Evolutionary conservation across 2,329 filamentous ascomycete species (phyloP).

Genomic region (Pseudodiploospora longispora): DNA sequence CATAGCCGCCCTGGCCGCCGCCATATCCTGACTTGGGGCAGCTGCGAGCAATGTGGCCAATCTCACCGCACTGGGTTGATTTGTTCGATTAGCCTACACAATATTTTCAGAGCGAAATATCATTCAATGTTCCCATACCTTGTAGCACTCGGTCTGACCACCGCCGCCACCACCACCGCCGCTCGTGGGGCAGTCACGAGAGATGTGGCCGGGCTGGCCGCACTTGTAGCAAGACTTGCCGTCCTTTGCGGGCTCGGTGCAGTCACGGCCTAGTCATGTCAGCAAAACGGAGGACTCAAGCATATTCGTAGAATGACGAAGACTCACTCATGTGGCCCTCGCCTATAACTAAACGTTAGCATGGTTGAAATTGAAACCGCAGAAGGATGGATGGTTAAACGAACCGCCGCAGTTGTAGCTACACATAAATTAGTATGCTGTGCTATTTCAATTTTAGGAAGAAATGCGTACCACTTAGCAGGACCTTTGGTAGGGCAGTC

Average conservation of each 20-base stretch:
- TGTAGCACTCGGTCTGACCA: constrained; percentile 72
- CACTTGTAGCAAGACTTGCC: constrained; percentile 71
- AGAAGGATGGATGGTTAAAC: constrained; percentile 20
- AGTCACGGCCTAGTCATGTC: constrained; percentile 66
- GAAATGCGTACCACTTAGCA: constrained; percentile 62
- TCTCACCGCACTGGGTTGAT: constrained; percentile 66
- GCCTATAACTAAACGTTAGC: constrained; percentile 27
- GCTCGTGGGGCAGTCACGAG: constrained; percentile 68
- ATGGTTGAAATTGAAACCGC: constrained; percentile 2
- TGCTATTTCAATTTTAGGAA: neutral
- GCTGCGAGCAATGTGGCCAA: constrained; percentile 92
- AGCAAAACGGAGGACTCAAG: constrained; percentile 2
- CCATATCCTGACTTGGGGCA: constrained; percentile 60
- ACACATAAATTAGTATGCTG: constrained; percentile 14
- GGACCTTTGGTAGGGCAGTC: constrained; percentile 80
- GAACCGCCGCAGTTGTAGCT: constrained; percentile 78
- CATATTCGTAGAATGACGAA: no score
- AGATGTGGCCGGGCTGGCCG: constrained; percentile 81
- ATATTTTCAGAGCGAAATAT: neutral
- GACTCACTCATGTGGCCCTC: constrained; percentile 72
- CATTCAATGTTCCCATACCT: constrained; percentile 35
- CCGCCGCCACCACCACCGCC: constrained; percentile 36
- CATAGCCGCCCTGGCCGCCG: constrained; percentile 34
- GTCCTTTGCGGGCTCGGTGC: constrained; percentile 81
- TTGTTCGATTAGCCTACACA: constrained; percentile 1